A percentile compares a stretch with the other conserved stretches of the same genome.
Evolutionary conservation across 768 basidiomycete genomes (phyloP).

Genomic region (Pholiota molesta): DNA sequence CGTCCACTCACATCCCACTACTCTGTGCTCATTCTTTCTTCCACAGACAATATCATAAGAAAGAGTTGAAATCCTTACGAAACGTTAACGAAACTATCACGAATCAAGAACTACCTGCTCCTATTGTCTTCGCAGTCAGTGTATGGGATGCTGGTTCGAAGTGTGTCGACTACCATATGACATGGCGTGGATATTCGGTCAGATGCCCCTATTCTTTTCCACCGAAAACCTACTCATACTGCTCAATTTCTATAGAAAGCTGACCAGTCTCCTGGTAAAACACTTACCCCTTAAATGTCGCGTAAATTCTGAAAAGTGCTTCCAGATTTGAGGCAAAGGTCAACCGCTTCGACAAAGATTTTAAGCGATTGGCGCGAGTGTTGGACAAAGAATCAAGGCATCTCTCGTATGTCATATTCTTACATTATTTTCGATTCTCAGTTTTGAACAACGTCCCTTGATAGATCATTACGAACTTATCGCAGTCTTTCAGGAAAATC

Average conservation of each 20-base stretch:
- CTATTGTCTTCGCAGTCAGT: constrained; percentile 50
- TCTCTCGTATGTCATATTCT: constrained; percentile 33
- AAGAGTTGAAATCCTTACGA: constrained; percentile 21
- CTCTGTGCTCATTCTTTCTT: constrained; percentile 3
- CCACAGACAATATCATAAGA: constrained; percentile 22
- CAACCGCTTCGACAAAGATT: constrained; percentile 43
- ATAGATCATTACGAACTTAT: constrained; percentile 16
- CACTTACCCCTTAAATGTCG: background rate
- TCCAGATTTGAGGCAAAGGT: constrained; percentile 32
- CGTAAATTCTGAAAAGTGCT: background rate
- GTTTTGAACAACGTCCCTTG: background rate
- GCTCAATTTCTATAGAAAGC: constrained; percentile 19
- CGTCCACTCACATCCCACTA: background rate
- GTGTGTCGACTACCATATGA: constrained; percentile 54
- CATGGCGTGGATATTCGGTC: constrained; percentile 48
- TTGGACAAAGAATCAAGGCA: constrained; percentile 47
- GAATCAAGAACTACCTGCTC: constrained; percentile 26
- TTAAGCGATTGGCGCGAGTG: constrained; percentile 40
- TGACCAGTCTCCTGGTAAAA: constrained; percentile 26
- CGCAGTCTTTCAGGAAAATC: constrained; percentile 17
- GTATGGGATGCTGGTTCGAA: constrained; percentile 40
- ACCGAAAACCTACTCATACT: background rate
- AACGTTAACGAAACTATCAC: constrained; percentile 19
- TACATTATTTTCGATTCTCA: background rate
- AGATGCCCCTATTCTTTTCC: constrained; percentile 17